These are phyloP conservation scores for Torulaspora indica DNA, from an alignment of 805 yeast genomes.

Conservation along the genomic window DNA sequence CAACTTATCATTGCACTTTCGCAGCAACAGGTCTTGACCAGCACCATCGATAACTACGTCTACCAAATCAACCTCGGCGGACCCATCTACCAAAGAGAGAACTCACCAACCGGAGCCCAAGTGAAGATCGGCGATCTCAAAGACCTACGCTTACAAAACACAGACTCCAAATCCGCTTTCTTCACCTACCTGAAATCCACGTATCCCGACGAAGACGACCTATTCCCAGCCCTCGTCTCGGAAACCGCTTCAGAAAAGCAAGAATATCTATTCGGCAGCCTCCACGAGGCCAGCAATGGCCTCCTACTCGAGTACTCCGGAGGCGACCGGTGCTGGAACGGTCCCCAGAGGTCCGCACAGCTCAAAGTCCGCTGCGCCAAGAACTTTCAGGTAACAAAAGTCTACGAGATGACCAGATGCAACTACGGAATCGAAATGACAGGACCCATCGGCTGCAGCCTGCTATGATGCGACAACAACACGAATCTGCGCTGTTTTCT, in stretches of 20 bases:
- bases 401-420: conserved; percentile 87
- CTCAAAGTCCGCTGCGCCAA: conserved; percentile 67
- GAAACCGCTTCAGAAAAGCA: conserved; percentile 18
- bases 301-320: conserved; percentile 41
- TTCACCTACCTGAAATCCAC: conserved; percentile 23
- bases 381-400: conserved; percentile 42
- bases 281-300: conserved; percentile 34
- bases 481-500: conserved; percentile 7
- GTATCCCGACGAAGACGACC: conserved; percentile 24
- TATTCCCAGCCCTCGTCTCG: conserved; percentile 26
- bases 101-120: conserved; percentile 20
- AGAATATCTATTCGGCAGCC: conserved; percentile 28
- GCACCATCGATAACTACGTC: conserved; percentile 21
- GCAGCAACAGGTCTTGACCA: conserved; percentile 1
- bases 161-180: conserved; percentile 16
- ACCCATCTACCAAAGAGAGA: conserved; percentile 24
- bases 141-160: conserved; percentile 14
- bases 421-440: conserved; percentile 53
- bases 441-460: conserved; percentile 42
- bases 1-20: conserved; percentile 7
- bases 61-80: conserved; percentile 28
- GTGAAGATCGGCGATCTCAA: conserved; percentile 27
- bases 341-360: conserved; percentile 71
- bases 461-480: not conserved
- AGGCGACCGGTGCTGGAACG: conserved; percentile 92